These are phyloP conservation scores for Amylostereum areolatum DNA, from an alignment of 1,284 basidiomycete species.

Conservation along the genomic window DNA sequence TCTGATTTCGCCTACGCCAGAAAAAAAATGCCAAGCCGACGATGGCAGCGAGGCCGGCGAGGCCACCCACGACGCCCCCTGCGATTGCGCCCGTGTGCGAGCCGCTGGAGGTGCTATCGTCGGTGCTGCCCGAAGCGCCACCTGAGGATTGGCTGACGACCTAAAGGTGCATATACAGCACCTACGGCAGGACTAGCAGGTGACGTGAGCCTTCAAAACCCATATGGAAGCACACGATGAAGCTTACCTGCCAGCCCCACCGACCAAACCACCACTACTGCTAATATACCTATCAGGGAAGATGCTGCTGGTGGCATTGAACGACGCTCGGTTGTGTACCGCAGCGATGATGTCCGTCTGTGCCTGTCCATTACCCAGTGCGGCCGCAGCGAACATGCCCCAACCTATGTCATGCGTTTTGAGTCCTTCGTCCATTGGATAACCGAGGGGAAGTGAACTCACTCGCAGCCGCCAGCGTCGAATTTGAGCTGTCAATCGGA, in stretches of 20 bases:
- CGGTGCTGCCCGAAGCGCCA: not conserved
- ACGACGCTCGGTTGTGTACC: slow-evolving; percentile 7
- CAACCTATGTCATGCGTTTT: slow-evolving; percentile 4
- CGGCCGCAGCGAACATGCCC: slow-evolving; percentile 11
- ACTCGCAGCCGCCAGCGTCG: slow-evolving; percentile 2
- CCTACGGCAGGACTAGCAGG: slow-evolving; percentile 11
- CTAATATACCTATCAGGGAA: slow-evolving; percentile 7
- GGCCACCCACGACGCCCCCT: slow-evolving; percentile 4
- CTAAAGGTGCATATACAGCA: slow-evolving; percentile 12
- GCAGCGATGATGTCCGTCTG: slow-evolving; percentile 5
- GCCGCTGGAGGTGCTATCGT: not conserved
- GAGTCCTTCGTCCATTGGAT: not conserved
- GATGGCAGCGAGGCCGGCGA: not conserved
- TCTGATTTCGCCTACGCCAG: slow-evolving; percentile 2
- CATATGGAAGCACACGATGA: not conserved
- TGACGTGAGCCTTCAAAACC: not conserved
- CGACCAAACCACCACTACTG: not conserved
- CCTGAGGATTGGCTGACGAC: slow-evolving; percentile 7
- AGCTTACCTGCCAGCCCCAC: slow-evolving; percentile 8
- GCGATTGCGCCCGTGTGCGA: slow-evolving; percentile 1
- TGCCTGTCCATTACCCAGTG: slow-evolving; percentile 2
- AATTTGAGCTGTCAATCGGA: slow-evolving; percentile 1
- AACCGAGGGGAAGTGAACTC: not conserved
- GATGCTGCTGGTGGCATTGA: not conserved
- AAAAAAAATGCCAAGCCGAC: slow-evolving; percentile 4